Percentiles rank a stretch among this genome's conserved stretches.
Evolutionary conservation across 2,329 filamentous ascomycete species (phyloP).

Genomic region (Mariannaea elegans): DNA sequence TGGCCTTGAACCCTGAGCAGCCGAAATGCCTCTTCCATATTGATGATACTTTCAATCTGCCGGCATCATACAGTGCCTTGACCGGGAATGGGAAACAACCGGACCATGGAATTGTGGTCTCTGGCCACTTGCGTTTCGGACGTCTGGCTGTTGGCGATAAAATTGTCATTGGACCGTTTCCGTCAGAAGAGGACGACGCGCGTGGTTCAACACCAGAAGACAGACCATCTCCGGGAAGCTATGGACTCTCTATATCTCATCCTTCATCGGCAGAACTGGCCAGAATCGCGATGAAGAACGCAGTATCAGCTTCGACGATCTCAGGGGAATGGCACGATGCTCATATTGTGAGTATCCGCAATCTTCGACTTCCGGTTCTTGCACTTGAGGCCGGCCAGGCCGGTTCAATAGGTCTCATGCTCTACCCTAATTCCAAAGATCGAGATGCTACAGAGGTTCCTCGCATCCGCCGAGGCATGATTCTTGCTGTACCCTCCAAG

Average conservation of each 20-base stretch:
- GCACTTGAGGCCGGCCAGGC: slow-evolving; percentile 82
- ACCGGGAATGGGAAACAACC: slow-evolving; percentile 23
- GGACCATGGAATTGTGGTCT: slow-evolving; percentile 76
- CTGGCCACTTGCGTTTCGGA: slow-evolving; percentile 85
- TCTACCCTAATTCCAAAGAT: slow-evolving; percentile 50
- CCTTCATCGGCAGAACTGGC: slow-evolving; percentile 63
- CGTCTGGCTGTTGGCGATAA: slow-evolving; percentile 79
- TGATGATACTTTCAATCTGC: slow-evolving; percentile 86
- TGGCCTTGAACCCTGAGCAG: slow-evolving; percentile 65
- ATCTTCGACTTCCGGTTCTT: slow-evolving; percentile 83
- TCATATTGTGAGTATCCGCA: slow-evolving; percentile 85
- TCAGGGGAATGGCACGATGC: slow-evolving; percentile 82
- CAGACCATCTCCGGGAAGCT: slow-evolving; percentile 56
- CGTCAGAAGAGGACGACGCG: slow-evolving; percentile 60
- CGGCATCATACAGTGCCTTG: slow-evolving; percentile 61
- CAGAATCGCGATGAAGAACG: slow-evolving; percentile 61
- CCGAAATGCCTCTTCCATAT: slow-evolving; percentile 81
- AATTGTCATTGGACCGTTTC: slow-evolving; percentile 82
- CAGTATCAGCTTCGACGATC: slow-evolving; percentile 59
- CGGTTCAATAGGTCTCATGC: slow-evolving; percentile 83
- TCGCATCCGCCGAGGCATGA: slow-evolving; percentile 81
- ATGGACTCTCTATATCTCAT: slow-evolving; percentile 62
- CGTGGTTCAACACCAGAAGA: slow-evolving; percentile 53
- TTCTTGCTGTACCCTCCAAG: slow-evolving; percentile 71
- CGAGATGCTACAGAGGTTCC: slow-evolving; percentile 40